A percentile compares a stretch with the other conserved stretches of the same genome.
Conservation (phyloP, 2,329 filamentous ascomycete genomes). For the Calonectria pseudoturangicola region DNA sequence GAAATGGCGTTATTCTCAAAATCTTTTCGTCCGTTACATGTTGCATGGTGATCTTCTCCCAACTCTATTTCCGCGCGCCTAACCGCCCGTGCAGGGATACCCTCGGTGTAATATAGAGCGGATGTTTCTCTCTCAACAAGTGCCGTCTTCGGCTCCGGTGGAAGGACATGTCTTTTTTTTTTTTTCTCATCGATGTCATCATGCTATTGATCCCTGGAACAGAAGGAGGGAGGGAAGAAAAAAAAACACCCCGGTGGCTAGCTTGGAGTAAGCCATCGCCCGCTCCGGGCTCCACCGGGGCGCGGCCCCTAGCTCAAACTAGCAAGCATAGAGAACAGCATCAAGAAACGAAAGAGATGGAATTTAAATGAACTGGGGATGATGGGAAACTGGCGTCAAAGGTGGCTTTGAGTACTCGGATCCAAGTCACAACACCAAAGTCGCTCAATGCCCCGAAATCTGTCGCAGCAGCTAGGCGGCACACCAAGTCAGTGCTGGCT, state of each 20-base stretch:
- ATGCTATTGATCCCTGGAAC: slow-evolving; percentile 34
- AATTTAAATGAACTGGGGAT: slow-evolving; percentile 23
- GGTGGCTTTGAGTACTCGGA: neutral
- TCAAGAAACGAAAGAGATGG: slow-evolving; percentile 13
- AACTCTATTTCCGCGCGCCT: slow-evolving; percentile 21
- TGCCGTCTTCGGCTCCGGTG: slow-evolving; percentile 35
- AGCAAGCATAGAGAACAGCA: slow-evolving; percentile 35
- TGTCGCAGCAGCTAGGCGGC: neutral
- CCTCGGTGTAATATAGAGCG: slow-evolving; percentile 25
- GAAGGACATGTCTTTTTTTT: neutral
- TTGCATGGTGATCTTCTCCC: slow-evolving; percentile 10
- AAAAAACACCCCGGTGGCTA: slow-evolving; percentile 29
- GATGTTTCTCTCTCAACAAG: neutral
- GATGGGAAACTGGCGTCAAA: slow-evolving; percentile 14
- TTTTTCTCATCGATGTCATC: slow-evolving; percentile 26
- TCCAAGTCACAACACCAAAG: slow-evolving; percentile 5
- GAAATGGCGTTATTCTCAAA: slow-evolving; percentile 11
- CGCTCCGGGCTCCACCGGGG: slow-evolving; percentile 30
- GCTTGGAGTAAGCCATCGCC: slow-evolving; percentile 37
- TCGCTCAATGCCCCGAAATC: neutral
- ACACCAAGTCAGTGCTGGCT: neutral
- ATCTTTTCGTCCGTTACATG: slow-evolving; percentile 13
- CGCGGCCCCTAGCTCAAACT: slow-evolving; percentile 32
- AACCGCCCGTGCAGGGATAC: slow-evolving; percentile 18
- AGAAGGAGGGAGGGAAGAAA: slow-evolving; percentile 13